Percentiles rank a stretch among this genome's conserved stretches.
phyloP scores from a whole-genome alignment of 2,329 filamentous ascomycete species.

The Ceratocystis harringtonii region DNA sequence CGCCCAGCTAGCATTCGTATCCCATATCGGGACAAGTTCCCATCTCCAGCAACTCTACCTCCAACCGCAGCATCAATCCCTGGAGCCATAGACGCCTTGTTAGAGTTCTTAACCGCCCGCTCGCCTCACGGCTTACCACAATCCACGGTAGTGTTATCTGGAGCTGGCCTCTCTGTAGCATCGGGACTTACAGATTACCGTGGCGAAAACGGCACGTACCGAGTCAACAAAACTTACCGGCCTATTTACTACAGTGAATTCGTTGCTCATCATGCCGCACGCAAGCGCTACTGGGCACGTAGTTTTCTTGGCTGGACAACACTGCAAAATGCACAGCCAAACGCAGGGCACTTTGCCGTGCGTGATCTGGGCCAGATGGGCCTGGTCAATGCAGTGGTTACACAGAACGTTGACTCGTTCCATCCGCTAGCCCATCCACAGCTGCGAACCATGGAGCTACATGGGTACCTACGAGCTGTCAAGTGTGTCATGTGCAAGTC shows the following conservation, averaged over 20 bases:
- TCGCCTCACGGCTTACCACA: slow-evolving; percentile 31
- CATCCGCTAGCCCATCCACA: slow-evolving; percentile 62
- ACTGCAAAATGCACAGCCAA: slow-evolving; percentile 63
- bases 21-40: slow-evolving; percentile 73
- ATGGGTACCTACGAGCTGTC: slow-evolving; percentile 73
- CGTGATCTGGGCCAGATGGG: slow-evolving; percentile 56
- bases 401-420: slow-evolving; percentile 96
- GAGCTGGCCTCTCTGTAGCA: slow-evolving; percentile 84
- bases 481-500: slow-evolving; percentile 66
- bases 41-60: slow-evolving; percentile 61
- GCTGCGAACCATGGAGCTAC: slow-evolving; percentile 66
- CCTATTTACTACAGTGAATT: slow-evolving; percentile 95
- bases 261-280: slow-evolving; percentile 59
- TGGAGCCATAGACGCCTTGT: slow-evolving; percentile 63
- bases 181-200: slow-evolving; percentile 89
- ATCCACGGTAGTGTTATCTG: slow-evolving; percentile 44
- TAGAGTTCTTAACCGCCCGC: slow-evolving; percentile 55
- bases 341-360: slow-evolving; percentile 64
- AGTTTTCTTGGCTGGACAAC: slow-evolving; percentile 89
- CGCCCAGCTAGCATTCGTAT: slow-evolving; percentile 68
- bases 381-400: slow-evolving; percentile 62
- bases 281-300: slow-evolving; percentile 90
- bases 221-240: slow-evolving; percentile 74
- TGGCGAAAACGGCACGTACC: slow-evolving; percentile 79
- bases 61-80: slow-evolving; percentile 50